These are phyloP conservation scores for Crataegus laevigata DNA, from an alignment of 306 rosid genomes.

Conservation along the genomic window DNA sequence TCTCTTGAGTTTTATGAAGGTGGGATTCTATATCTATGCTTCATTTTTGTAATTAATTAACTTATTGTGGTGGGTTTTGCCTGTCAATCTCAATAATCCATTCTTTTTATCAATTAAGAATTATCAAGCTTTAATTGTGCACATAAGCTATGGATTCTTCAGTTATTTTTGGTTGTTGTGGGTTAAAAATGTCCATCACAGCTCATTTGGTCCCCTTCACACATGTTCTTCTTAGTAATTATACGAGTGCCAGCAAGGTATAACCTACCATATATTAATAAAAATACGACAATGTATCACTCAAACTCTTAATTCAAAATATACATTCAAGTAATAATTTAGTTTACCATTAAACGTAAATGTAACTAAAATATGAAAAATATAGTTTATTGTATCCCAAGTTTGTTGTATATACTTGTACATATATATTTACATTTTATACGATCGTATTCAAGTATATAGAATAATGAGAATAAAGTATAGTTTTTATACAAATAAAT, in stretches of 20 bases:
- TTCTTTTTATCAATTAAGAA: background rate
- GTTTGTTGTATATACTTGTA: background rate
- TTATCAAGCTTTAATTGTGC: background rate
- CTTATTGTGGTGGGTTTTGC: conserved; percentile 49
- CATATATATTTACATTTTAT: too few species aligned
- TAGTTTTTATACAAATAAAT: too few species aligned
- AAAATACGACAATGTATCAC: background rate
- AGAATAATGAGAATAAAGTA: too few species aligned
- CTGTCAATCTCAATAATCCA: conserved; percentile 41
- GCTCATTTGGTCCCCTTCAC: background rate
- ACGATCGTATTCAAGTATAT: background rate
- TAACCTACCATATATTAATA: background rate
- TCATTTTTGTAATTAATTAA: conserved; percentile 20
- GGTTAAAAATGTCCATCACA: background rate
- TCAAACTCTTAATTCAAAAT: too few species aligned
- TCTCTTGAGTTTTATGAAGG: conserved; percentile 45
- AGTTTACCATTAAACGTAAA: background rate
- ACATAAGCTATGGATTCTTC: conserved; percentile 31
- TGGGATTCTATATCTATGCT: conserved; percentile 25
- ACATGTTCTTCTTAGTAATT: background rate
- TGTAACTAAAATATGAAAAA: background rate
- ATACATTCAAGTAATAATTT: background rate
- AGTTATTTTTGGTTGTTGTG: conserved; percentile 3
- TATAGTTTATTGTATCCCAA: background rate
- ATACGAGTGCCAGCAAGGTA: background rate